Conservation (phyloP, 306 rosid genomes). For the Trifolium repens region DNA sequence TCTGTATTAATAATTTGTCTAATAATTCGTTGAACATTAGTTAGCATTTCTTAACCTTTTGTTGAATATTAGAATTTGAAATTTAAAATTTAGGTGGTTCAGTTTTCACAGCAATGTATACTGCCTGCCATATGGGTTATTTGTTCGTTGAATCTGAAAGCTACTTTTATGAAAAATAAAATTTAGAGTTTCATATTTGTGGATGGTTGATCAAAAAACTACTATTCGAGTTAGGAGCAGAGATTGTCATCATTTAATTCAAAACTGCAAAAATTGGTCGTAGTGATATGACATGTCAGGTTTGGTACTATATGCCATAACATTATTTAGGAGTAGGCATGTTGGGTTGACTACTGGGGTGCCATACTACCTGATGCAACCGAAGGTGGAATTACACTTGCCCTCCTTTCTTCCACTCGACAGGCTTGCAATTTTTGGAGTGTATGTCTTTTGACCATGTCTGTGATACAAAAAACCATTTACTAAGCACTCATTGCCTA, state of each 20-base stretch:
- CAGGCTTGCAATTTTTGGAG: constrained; percentile 10
- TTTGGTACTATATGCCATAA: constrained; percentile 14
- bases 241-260: constrained; percentile 10
- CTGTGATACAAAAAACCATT: constrained; percentile 1
- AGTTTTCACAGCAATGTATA: not conserved
- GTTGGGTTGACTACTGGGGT: not conserved
- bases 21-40: constrained; percentile 16
- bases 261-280: constrained; percentile 15
- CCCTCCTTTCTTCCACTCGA: not conserved
- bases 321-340: constrained; percentile 17
- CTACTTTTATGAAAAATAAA: not conserved
- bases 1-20: constrained; percentile 28
- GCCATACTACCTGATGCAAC: not conserved
- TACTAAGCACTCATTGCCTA: constrained; percentile 10
- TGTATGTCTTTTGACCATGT: not conserved
- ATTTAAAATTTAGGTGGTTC: not conserved
- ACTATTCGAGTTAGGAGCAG: not conserved
- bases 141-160: not conserved
- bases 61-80: not conserved
- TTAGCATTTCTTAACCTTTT: constrained; percentile 1
- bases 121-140: not conserved
- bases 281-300: not conserved
- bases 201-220: not conserved
- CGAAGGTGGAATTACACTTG: not conserved
- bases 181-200: not conserved